These are phyloP conservation scores for Endothia cerciana DNA, from an alignment of 2,329 filamentous ascomycete genomes.

Conservation along the genomic window DNA sequence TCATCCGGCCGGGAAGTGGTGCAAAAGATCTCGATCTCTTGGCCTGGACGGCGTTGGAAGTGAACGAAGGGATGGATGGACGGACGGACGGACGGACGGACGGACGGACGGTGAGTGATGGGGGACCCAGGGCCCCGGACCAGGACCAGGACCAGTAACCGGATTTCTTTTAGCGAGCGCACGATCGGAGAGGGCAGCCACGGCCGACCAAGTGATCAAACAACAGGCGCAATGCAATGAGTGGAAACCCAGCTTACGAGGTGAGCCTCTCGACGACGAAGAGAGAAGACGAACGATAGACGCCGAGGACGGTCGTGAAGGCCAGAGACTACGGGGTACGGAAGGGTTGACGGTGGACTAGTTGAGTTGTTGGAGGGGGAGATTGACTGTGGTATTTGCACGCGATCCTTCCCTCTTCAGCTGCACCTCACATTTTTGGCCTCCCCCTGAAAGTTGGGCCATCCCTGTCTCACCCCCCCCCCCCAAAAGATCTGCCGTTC, in stretches of 20 bases:
- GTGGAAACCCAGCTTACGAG: background rate
- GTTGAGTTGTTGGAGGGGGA: background rate
- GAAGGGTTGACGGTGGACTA: background rate
- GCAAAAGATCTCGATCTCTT: background rate
- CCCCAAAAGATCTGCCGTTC: background rate
- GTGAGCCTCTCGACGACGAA: background rate
- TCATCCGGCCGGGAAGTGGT: background rate
- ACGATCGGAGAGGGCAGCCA: background rate
- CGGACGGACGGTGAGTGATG: background rate
- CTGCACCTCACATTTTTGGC: constrained; percentile 1
- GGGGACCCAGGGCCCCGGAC: background rate
- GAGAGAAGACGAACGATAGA: background rate
- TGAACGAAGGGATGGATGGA: background rate
- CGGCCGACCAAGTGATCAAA: background rate
- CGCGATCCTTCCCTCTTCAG: constrained; percentile 7
- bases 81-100: background rate
- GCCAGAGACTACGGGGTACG: background rate
- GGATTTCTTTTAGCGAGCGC: background rate
- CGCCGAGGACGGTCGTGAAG: background rate
- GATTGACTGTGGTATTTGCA: constrained; percentile 4
- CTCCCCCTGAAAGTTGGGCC: background rate
- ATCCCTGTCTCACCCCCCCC: background rate
- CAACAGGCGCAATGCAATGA: background rate
- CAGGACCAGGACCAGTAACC: constrained; percentile 4
- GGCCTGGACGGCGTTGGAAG: background rate